Conservation (phyloP, 768 basidiomycete genomes). For the Gyrodon lividus region DNA sequence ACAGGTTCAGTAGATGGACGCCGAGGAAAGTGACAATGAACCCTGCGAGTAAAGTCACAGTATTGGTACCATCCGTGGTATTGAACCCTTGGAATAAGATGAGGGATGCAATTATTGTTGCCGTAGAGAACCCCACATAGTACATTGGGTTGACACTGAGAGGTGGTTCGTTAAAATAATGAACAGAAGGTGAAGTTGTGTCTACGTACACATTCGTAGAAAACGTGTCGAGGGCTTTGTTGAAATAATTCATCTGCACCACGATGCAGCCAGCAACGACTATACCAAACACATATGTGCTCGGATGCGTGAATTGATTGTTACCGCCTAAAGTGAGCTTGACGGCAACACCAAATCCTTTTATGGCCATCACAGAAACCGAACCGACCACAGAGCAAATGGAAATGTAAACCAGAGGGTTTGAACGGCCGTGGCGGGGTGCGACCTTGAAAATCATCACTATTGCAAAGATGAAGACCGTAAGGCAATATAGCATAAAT, state of each 20-base stretch:
- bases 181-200: background rate
- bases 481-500: constrained; percentile 88
- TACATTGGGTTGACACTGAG: constrained; percentile 94
- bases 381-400: constrained; percentile 97
- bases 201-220: constrained; percentile 90
- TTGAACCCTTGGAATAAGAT: constrained; percentile 98
- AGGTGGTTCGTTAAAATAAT: background rate
- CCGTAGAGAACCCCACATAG: constrained; percentile 94
- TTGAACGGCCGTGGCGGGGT: constrained; percentile 83
- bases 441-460: constrained; percentile 86
- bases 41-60: constrained; percentile 83
- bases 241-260: constrained; percentile 95
- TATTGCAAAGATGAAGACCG: constrained; percentile 75
- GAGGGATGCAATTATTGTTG: constrained; percentile 89
- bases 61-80: constrained; percentile 78
- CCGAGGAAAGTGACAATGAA: constrained; percentile 94
- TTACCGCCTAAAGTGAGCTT: constrained; percentile 91
- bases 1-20: constrained; percentile 90
- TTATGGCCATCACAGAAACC: constrained; percentile 98
- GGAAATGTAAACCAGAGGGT: constrained; percentile 90
- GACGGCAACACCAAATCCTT: constrained; percentile 95
- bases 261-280: constrained; percentile 83
- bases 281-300: constrained; percentile 94
- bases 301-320: constrained; percentile 92
- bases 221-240: constrained; percentile 95